phyloP scores from a whole-genome alignment of 2,329 filamentous ascomycete genomes.

The Pyricularia sp. region DNA sequence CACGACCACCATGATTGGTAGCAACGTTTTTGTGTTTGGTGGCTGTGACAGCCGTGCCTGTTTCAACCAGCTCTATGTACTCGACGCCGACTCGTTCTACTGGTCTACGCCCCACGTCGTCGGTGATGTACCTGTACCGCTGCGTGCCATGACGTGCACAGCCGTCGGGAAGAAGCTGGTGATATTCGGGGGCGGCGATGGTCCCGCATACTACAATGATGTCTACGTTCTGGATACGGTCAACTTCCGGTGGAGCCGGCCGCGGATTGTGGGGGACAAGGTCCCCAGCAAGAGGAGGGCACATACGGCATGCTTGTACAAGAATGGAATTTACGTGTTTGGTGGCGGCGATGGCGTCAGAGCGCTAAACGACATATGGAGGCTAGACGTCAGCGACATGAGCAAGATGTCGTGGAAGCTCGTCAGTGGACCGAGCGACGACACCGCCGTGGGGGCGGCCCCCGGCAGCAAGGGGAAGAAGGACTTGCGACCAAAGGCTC shows the following conservation, averaged over 20 bases:
- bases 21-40: conserved; percentile 59
- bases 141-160: conserved; percentile 64
- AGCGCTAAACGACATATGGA: conserved; percentile 63
- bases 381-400: conserved; percentile 58
- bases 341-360: conserved; percentile 62
- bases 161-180: conserved; percentile 61
- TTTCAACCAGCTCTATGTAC: conserved; percentile 61
- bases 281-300: conserved; percentile 53
- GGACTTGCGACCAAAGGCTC: conserved; percentile 47
- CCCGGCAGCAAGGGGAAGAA: conserved; percentile 9
- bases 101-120: conserved; percentile 57
- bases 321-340: conserved; percentile 64
- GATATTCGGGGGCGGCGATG: conserved; percentile 61
- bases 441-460: conserved; percentile 7
- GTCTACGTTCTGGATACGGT: conserved; percentile 64
- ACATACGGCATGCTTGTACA: conserved; percentile 63
- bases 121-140: conserved; percentile 54
- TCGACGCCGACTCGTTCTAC: conserved; percentile 62
- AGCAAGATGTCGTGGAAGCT: conserved; percentile 61
- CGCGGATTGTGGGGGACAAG: conserved; percentile 48
- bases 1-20: conserved; percentile 56
- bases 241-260: conserved; percentile 58
- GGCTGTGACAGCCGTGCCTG: conserved; percentile 58
- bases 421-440: conserved; percentile 36
- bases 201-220: conserved; percentile 63